Evolutionary conservation across 2,329 filamentous ascomycete species (phyloP), one percentile per base, ranked within the genome.

Genomic region (Sordariomycetes sp.): DNA sequence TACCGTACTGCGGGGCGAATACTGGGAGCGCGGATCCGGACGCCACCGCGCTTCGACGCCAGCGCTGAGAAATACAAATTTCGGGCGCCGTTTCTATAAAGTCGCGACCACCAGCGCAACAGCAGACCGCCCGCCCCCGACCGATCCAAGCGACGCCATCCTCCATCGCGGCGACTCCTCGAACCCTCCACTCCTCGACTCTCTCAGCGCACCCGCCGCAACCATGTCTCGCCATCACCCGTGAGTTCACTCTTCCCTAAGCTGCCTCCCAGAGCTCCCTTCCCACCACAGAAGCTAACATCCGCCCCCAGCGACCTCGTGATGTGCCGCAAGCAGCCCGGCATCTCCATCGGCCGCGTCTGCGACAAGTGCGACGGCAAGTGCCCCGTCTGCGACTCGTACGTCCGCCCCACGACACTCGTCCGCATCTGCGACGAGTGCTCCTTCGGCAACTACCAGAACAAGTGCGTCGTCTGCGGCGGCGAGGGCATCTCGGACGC

Each of bases 301-400:
- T n/a, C 24, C 6, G 3, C 48, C 42, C 53, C 32, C 68, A 89
- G 86, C 72, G 94, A 99, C 78, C 86, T 99, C 64, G 94, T 99
- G 66, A 97, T 97, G 92, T 99, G 94, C 82, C 91, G 92, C 77
- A 99, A 99, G 77, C 92, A 96, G 72, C 80, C 92, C 60, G 94
- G 94, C 74, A 96, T 97, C 70, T 89, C 91, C 67, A 96, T 99
- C 81, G 94, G 94, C 70, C 91, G 94, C 58, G 89, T 99, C 69
- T 99, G 94, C 81, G 94, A 99, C 77, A 99, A 99, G 76, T 99
- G 94, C 79, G 94, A 99, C 76, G 94, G 94, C 72, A 99, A 99
- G 78, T 99, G 94, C 68, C 94, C 94, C 63, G 91, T 99, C 60
- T 99, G 94, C 83, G 94, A 99, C 72, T 95, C 89, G 60, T 99